phyloP scores from a whole-genome alignment of 176 grass and related monocot species.

The Otatea glauca region DNA sequence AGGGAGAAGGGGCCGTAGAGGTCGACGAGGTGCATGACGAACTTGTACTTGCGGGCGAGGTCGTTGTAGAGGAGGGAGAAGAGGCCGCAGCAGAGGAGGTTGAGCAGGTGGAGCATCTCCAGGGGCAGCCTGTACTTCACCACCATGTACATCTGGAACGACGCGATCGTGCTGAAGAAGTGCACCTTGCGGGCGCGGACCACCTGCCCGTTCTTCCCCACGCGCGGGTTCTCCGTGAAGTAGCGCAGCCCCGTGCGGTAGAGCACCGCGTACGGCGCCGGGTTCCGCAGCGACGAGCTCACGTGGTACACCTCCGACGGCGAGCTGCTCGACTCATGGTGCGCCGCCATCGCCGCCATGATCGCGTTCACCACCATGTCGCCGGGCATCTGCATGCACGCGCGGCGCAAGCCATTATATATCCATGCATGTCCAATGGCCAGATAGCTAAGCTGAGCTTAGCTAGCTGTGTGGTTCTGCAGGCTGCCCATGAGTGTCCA shows the following conservation, averaged over 20 bases:
- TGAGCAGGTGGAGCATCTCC: slow-evolving; percentile 52
- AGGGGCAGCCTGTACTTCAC: slow-evolving; percentile 63
- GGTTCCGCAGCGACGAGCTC: slow-evolving; percentile 71
- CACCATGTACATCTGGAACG: slow-evolving; percentile 67
- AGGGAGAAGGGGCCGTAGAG: slow-evolving; percentile 67
- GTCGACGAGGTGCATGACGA: slow-evolving; percentile 65
- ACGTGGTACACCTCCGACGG: slow-evolving; percentile 58
- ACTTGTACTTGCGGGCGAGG: slow-evolving; percentile 54
- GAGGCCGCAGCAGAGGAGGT: slow-evolving; percentile 41
- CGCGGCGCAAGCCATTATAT: too few species aligned
- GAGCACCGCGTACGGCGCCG: slow-evolving; percentile 56
- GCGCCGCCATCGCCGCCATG: slow-evolving; percentile 55
- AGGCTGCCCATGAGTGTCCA: too few species aligned
- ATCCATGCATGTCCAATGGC: too few species aligned
- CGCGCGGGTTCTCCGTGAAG: slow-evolving; percentile 68
- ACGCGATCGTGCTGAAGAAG: slow-evolving; percentile 54
- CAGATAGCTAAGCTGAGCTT: too few species aligned
- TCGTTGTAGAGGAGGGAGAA: slow-evolving; percentile 35
- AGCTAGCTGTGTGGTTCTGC: too few species aligned
- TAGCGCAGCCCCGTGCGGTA: slow-evolving; percentile 51
- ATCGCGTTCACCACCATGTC: slow-evolving; percentile 97
- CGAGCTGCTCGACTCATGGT: not conserved
- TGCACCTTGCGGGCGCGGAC: slow-evolving; percentile 44
- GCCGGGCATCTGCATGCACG: slow-evolving; percentile 63
- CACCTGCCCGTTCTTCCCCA: slow-evolving; percentile 45